Conservation (phyloP, 352 stramenopile species). For the Ophiocytium majus region DNA sequence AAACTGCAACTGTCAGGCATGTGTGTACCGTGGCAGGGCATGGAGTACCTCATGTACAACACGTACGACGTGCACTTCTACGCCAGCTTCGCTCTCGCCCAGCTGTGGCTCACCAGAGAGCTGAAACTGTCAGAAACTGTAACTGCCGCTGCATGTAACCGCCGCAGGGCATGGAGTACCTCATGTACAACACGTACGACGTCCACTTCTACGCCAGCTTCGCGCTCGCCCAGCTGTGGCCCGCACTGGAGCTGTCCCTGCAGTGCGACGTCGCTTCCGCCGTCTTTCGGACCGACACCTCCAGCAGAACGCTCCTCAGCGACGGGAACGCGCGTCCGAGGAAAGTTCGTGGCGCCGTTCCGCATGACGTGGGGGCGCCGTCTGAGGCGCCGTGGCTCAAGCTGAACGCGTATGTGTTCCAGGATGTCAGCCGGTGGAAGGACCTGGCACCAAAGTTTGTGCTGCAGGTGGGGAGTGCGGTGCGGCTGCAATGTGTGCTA, state of each 20-base stretch:
- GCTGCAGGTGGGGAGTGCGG: too few species aligned
- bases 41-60: constrained; percentile 61
- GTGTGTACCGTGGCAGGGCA: constrained; percentile 25
- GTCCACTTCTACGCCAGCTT: constrained; percentile 60
- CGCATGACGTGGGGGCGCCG: constrained; percentile 57
- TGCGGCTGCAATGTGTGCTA: too few species aligned
- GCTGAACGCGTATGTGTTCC: constrained; percentile 59
- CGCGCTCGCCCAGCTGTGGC: constrained; percentile 55
- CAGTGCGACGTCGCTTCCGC: constrained; percentile 54
- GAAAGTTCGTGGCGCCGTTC: constrained; percentile 48
- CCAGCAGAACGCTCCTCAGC: constrained; percentile 48
- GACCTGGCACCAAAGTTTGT: constrained; percentile 60
- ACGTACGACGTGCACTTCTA: constrained; percentile 62
- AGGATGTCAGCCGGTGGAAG: constrained; percentile 60
- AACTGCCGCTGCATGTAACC: too few species aligned
- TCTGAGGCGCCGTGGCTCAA: constrained; percentile 52
- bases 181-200: constrained; percentile 62
- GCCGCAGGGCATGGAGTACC: constrained; percentile 46
- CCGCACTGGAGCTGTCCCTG: constrained; percentile 54
- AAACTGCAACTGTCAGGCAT: too few species aligned
- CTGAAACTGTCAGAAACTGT: too few species aligned
- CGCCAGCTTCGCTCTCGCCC: constrained; percentile 54
- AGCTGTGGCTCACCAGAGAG: constrained; percentile 56
- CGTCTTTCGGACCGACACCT: constrained; percentile 41
- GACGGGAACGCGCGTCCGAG: constrained; percentile 28